A percentile compares a stretch with the other conserved stretches of the same genome.
These are phyloP conservation scores for Mycena venus DNA, from an alignment of 768 basidiomycete genomes.

Conservation along the genomic window DNA sequence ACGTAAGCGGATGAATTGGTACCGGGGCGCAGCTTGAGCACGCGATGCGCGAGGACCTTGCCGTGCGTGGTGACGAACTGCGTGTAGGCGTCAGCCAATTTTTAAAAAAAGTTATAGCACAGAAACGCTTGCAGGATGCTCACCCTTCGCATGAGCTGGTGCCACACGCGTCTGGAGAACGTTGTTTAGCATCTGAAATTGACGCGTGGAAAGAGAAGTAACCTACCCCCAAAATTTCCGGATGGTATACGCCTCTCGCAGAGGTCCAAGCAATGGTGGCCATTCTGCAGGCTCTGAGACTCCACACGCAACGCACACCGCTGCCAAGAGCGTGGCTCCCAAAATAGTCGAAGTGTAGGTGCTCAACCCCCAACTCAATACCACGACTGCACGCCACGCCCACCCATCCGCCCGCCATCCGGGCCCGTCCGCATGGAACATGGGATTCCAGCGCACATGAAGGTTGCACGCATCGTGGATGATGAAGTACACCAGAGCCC, in stretches of 20 bases:
- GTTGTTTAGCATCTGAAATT: not conserved
- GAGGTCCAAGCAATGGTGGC: constrained; percentile 52
- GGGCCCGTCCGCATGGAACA: constrained; percentile 23
- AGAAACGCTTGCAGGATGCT: not conserved
- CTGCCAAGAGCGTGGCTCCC: constrained; percentile 31
- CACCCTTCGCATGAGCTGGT: constrained; percentile 25
- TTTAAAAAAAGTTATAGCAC: too few relatives aligned
- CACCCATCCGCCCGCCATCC: constrained; percentile 21
- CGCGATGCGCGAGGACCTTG: constrained; percentile 36
- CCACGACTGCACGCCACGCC: constrained; percentile 30
- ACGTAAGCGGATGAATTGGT: constrained; percentile 41
- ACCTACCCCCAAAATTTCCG: constrained; percentile 55
- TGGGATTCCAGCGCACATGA: too few relatives aligned
- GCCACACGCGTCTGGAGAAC: constrained; percentile 22
- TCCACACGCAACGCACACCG: constrained; percentile 39
- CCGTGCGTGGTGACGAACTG: constrained; percentile 46
- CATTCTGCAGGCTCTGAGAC: constrained; percentile 50
- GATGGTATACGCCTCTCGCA: constrained; percentile 51
- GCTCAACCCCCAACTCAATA: constrained; percentile 14
- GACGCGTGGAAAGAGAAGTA: not conserved
- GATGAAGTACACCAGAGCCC: constrained; percentile 26
- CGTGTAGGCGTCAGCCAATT: too few relatives aligned
- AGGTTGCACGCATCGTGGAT: constrained; percentile 39
- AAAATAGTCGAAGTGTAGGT: constrained; percentile 17
- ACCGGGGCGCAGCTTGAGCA: constrained; percentile 43